Evolutionary conservation across 2,329 filamentous ascomycete genomes (phyloP).

Genomic region (Emmonsia crescens): DNA sequence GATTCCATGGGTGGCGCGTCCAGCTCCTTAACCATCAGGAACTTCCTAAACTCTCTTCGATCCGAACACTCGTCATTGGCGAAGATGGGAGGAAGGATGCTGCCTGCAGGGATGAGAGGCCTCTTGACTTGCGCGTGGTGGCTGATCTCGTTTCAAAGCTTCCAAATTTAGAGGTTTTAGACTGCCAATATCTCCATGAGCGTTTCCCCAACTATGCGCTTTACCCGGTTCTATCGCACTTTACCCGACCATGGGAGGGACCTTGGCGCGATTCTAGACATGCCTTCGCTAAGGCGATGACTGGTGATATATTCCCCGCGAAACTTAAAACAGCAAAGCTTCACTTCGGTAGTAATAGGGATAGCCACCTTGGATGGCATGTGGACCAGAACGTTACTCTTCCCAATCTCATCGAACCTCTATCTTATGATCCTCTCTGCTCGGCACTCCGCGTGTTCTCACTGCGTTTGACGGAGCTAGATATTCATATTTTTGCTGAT

Average conservation of each 20-base stretch:
- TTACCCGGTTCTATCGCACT: neutral
- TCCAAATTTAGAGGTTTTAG: conserved; percentile 4
- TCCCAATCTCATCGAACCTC: conserved; percentile 4
- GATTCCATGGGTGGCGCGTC: conserved; percentile 3
- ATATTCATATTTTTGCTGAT: too few relatives aligned
- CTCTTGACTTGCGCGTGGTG: conserved; percentile 5
- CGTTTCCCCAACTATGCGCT: conserved; percentile 2
- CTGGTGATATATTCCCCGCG: neutral
- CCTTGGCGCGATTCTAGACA: conserved; percentile 8
- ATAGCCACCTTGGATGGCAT: neutral
- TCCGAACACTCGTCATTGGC: neutral
- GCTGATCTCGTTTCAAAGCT: conserved; percentile 7
- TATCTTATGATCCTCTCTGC: conserved; percentile 5
- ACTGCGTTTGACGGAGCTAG: too few relatives aligned
- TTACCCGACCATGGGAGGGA: conserved; percentile 3
- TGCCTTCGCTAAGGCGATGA: conserved; percentile 4
- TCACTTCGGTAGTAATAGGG: neutral
- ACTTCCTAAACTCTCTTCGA: conserved; percentile 3
- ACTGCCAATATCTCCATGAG: conserved; percentile 3
- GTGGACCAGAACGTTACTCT: conserved; percentile 1
- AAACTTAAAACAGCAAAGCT: conserved; percentile 3
- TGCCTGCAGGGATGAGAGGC: neutral
- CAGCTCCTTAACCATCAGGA: conserved; percentile 2
- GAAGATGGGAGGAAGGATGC: neutral
- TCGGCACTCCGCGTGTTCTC: conserved; percentile 6